phyloP scores from a whole-genome alignment of 164 flowering plant species.

The Houttuynia cordata region DNA sequence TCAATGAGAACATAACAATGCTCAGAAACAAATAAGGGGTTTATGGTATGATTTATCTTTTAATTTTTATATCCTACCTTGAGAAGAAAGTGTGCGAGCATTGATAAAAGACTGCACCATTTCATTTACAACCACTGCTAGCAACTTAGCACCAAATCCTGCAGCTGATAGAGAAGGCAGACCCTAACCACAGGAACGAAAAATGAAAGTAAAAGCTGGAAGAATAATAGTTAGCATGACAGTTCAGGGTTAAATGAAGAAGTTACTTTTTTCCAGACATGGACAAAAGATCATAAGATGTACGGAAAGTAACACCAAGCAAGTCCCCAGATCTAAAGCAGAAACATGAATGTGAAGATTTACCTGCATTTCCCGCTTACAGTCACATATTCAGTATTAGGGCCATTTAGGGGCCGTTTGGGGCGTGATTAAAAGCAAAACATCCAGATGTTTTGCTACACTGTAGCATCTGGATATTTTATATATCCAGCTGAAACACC shows the following conservation, averaged over 20 bases:
- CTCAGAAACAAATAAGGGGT: background rate
- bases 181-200: conserved; percentile 37
- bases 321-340: background rate
- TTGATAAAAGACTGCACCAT: conserved; percentile 93
- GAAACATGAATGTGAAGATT: background rate
- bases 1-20: background rate
- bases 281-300: background rate
- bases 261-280: background rate
- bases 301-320: background rate
- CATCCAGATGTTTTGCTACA: too few relatives aligned
- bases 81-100: conserved; percentile 76
- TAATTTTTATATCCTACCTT: conserved; percentile 44
- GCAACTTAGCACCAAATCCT: conserved; percentile 96
- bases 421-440: too few relatives aligned
- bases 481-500: too few relatives aligned
- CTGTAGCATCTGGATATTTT: too few relatives aligned
- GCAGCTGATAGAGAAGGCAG: conserved; percentile 88
- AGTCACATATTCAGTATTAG: conserved; percentile 85
- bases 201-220: conserved; percentile 5
- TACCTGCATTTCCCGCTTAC: conserved; percentile 66
- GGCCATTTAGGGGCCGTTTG: too few relatives aligned
- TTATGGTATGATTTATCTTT: too few relatives aligned
- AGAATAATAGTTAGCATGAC: too few relatives aligned
- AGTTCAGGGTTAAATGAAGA: background rate
- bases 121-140: conserved; percentile 91